phyloP scores from a whole-genome alignment of 306 rosid genomes.

The Medicago ruthenica region DNA sequence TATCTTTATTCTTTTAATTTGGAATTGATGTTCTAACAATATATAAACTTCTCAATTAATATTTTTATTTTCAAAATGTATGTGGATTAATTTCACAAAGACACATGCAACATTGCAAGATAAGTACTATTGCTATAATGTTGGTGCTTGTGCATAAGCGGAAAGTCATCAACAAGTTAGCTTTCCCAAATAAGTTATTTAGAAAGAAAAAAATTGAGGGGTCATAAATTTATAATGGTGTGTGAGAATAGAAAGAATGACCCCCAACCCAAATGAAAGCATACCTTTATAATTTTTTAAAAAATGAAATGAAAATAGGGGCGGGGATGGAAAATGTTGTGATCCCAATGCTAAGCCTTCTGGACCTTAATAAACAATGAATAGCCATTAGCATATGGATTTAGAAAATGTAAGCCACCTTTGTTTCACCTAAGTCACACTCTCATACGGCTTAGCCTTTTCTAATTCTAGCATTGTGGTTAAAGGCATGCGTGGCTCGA shows the following conservation, averaged over 20 bases:
- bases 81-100: no score
- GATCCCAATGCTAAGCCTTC: slow-evolving; percentile 76
- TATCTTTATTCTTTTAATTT: no score
- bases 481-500: slow-evolving; percentile 83
- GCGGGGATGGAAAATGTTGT: slow-evolving; percentile 31
- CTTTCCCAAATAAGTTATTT: slow-evolving; percentile 49
- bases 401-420: slow-evolving; percentile 52
- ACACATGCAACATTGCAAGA: slow-evolving; percentile 1
- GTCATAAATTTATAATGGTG: slow-evolving; percentile 33
- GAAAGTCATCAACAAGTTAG: slow-evolving; percentile 27
- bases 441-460: not conserved
- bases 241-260: slow-evolving; percentile 3
- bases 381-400: slow-evolving; percentile 52
- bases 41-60: no score
- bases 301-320: not conserved
- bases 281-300: not conserved
- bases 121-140: slow-evolving; percentile 29
- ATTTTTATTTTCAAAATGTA: no score
- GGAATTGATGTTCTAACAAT: no score
- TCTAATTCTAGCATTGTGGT: slow-evolving; percentile 35
- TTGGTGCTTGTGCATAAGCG: slow-evolving; percentile 22
- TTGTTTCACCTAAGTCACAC: slow-evolving; percentile 49
- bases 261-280: not conserved
- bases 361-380: slow-evolving; percentile 57
- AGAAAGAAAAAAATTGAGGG: slow-evolving; percentile 19